These are phyloP conservation scores for Colletotrichum ledebouriae DNA, from an alignment of 2,329 filamentous ascomycete genomes.

Conservation along the genomic window DNA sequence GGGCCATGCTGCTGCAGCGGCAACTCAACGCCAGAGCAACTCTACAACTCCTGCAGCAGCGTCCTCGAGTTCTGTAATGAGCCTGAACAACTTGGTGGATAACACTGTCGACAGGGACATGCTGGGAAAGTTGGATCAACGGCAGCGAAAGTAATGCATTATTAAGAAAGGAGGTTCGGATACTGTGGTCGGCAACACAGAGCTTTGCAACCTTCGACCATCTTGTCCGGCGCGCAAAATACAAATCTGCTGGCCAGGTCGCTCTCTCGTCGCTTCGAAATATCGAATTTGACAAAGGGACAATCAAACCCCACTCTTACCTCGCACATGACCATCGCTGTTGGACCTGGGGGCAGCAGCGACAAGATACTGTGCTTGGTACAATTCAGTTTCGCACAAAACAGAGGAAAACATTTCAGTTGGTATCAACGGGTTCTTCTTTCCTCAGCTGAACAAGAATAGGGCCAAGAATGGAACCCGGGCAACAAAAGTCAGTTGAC, in stretches of 20 bases:
- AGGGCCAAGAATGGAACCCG: slow-evolving; percentile 1
- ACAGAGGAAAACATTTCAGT: slow-evolving; percentile 21
- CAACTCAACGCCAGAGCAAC: slow-evolving; percentile 55
- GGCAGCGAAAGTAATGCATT: slow-evolving; percentile 43
- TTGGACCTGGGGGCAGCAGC: not conserved
- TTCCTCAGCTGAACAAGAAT: not conserved
- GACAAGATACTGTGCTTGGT: slow-evolving; percentile 13
- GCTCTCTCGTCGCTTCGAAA: slow-evolving; percentile 16
- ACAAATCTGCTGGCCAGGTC: slow-evolving; percentile 42
- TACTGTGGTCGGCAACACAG: not conserved
- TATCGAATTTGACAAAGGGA: not conserved
- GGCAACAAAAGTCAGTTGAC: not conserved
- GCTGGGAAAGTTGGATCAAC: slow-evolving; percentile 64
- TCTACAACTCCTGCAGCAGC: slow-evolving; percentile 48
- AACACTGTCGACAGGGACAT: slow-evolving; percentile 65
- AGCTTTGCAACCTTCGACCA: slow-evolving; percentile 29
- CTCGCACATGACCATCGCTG: slow-evolving; percentile 8
- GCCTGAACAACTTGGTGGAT: slow-evolving; percentile 64
- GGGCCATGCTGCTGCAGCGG: slow-evolving; percentile 53
- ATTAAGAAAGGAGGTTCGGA: slow-evolving; percentile 6
- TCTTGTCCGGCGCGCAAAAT: slow-evolving; percentile 6
- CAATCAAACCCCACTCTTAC: slow-evolving; percentile 11
- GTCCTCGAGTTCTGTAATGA: slow-evolving; percentile 61
- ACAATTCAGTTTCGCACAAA: slow-evolving; percentile 17
- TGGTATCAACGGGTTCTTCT: slow-evolving; percentile 7